Base-by-base conservation (phyloP, 2,329 filamentous ascomycete species). In the Dryadomyces sulphureus region DNA sequence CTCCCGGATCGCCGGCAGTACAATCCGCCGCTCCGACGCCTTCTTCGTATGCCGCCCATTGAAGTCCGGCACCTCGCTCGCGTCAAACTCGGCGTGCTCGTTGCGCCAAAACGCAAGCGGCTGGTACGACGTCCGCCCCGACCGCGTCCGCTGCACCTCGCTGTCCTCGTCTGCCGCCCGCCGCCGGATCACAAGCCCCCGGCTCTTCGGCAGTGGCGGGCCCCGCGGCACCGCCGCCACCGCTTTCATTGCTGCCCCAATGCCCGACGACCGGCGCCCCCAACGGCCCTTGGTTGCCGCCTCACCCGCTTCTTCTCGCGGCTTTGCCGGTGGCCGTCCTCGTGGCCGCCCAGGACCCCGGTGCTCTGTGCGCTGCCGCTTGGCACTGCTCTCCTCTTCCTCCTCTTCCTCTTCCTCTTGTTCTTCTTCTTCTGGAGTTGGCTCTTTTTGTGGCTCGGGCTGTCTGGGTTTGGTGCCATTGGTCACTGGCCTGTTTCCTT, bases 51-150 rank as follows among this genome's bases (percentile, higher is more conserved):
- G 14, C 5, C 21, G 22, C 22, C 36, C 7, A 48, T 66, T 62
- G 46, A 73, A 73, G 24, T 66, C 65, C 38, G 63, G 59, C 24
- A 57, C 61, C 42, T 79, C 76, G 21, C 77, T 73, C 17, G 73
- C 68, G 44, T 81, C 78, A 56, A 79, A 85, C 20, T 87, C 75
- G 41, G 83, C 76, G 45, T 75, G 76, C 59, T 96, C 90, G 53
- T 88, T 88, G 55, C 79, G 79, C 90, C 90, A 96, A 59, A 75
- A 94, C 22, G 85, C 78, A 30, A 95, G 64, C 0, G 89, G 92
- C 49, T 77, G 77, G 50, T 86, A 80, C 9, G 84, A 86, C 45
- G 78, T 76, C 47, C 92, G 77, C 2, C 87, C 89, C 12, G 82
- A 90, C 45, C 87, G 79, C 43, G 81, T 84, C 39, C 70, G 73